Evolutionary conservation across 2,329 filamentous ascomycete species (phyloP).

Genomic region (Nemania bipapillata): DNA sequence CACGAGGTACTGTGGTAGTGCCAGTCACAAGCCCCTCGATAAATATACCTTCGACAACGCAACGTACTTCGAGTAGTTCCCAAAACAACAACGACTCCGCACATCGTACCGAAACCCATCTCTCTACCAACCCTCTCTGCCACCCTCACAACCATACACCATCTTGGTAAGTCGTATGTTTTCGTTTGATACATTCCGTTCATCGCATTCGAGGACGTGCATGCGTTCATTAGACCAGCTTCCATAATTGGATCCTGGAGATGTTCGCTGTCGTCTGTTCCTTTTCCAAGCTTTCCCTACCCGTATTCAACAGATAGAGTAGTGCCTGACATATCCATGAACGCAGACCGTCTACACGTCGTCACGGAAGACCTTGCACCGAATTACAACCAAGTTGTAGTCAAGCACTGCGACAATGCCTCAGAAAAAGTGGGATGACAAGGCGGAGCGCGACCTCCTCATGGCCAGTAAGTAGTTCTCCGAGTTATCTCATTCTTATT

Average conservation of each 20-base stretch:
- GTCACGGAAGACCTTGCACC: neutral
- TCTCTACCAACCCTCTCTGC: neutral
- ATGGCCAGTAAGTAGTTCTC: neutral
- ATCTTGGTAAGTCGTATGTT: neutral
- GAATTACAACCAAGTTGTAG: neutral
- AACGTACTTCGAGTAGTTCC: neutral
- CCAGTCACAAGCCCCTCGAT: too few relatives aligned
- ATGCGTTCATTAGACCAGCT: neutral
- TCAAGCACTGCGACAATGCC: neutral
- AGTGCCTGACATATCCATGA: neutral
- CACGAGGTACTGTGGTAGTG: too few relatives aligned
- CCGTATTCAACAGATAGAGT: neutral
- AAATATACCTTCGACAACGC: neutral
- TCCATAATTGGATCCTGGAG: neutral
- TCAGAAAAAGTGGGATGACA: neutral
- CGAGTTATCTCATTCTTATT: neutral
- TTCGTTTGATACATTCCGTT: neutral
- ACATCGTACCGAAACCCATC: neutral
- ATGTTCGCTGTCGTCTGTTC: neutral
- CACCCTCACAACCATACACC: neutral
- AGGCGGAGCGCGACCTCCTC: conserved; percentile 4
- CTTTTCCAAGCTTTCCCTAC: neutral
- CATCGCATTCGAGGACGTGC: neutral
- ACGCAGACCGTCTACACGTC: neutral
- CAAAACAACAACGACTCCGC: neutral